A percentile compares a stretch with the other conserved stretches of the same genome.
phyloP scores from a whole-genome alignment of 768 basidiomycete species.

The Tricholoma matsutake region DNA sequence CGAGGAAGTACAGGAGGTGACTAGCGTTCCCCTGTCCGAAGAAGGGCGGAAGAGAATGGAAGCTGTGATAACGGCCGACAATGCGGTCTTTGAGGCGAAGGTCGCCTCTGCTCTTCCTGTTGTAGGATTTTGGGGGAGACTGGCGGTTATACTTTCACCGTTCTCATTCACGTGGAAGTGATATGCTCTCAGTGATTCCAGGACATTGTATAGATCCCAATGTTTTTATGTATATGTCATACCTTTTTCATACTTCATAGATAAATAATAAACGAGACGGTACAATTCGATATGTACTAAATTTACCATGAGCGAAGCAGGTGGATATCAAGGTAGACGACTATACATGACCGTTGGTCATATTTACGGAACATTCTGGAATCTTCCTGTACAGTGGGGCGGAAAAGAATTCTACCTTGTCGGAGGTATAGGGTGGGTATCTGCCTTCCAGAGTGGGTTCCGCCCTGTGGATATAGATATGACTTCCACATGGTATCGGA shows the following conservation, averaged over 20 bases:
- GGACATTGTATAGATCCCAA: background rate
- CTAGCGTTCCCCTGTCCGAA: background rate
- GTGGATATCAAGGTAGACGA: no score
- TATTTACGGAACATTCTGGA: slow-evolving; percentile 12
- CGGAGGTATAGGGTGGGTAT: slow-evolving; percentile 52
- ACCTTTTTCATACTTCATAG: background rate
- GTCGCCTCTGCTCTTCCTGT: slow-evolving; percentile 32
- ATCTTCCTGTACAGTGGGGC: slow-evolving; percentile 19
- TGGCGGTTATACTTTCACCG: slow-evolving; percentile 32
- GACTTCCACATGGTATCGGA: background rate
- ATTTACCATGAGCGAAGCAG: no score
- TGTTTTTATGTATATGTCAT: background rate
- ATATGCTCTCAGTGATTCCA: background rate
- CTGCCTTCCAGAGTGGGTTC: slow-evolving; percentile 38
- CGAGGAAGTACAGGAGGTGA: slow-evolving; percentile 1
- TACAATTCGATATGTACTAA: background rate
- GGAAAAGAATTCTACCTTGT: slow-evolving; percentile 30
- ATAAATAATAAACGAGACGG: background rate
- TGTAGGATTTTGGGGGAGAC: slow-evolving; percentile 32
- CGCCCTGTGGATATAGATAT: slow-evolving; percentile 26
- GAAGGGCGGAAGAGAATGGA: slow-evolving; percentile 3
- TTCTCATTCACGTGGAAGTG: slow-evolving; percentile 34
- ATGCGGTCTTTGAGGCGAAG: slow-evolving; percentile 31
- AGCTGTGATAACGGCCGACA: slow-evolving; percentile 22
- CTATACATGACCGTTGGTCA: background rate